These are phyloP conservation scores for Amaranthus cruentus DNA, from an alignment of 148 eudicot genomes.

Conservation along the genomic window DNA sequence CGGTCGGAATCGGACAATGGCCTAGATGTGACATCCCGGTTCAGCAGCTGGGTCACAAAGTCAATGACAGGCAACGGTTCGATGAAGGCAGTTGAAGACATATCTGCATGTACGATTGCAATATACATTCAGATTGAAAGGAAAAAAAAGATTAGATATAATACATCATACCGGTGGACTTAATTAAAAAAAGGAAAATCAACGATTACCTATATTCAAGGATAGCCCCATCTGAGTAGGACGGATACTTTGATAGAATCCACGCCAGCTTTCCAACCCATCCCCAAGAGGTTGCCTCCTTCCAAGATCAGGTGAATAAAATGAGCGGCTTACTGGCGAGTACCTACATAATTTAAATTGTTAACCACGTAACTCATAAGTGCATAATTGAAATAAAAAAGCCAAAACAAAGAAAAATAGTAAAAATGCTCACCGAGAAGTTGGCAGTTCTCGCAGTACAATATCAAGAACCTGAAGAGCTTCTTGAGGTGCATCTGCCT, in stretches of 20 bases:
- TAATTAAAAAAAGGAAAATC: not conserved
- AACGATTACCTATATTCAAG: conserved; percentile 54
- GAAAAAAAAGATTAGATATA: not conserved
- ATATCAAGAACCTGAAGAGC: conserved; percentile 77
- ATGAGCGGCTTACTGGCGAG: conserved; percentile 66
- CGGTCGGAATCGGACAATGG: conserved; percentile 78
- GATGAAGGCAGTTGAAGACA: conserved; percentile 82
- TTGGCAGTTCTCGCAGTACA: conserved; percentile 68
- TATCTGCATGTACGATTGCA: conserved; percentile 39
- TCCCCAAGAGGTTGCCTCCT: conserved; percentile 59
- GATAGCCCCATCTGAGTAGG: conserved; percentile 93
- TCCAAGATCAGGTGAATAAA: conserved; percentile 62
- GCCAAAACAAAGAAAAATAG: not conserved
- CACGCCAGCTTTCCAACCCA: conserved; percentile 82
- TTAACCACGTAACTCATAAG: not conserved
- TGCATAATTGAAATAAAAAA: not conserved
- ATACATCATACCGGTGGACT: not conserved
- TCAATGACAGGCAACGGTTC: conserved; percentile 71
- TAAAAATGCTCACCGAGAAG: conserved; percentile 34
- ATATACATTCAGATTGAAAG: not conserved
- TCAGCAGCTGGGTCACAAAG: conserved; percentile 56
- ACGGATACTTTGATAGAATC: conserved; percentile 82
- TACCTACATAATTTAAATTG: conserved; percentile 28
- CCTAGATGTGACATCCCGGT: conserved; percentile 50
- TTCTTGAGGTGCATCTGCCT: conserved; percentile 78